A percentile compares a stretch with the other conserved stretches of the same genome.
Evolutionary conservation across 805 yeast species (phyloP).

Genomic region (Candida arabinofermentans): DNA sequence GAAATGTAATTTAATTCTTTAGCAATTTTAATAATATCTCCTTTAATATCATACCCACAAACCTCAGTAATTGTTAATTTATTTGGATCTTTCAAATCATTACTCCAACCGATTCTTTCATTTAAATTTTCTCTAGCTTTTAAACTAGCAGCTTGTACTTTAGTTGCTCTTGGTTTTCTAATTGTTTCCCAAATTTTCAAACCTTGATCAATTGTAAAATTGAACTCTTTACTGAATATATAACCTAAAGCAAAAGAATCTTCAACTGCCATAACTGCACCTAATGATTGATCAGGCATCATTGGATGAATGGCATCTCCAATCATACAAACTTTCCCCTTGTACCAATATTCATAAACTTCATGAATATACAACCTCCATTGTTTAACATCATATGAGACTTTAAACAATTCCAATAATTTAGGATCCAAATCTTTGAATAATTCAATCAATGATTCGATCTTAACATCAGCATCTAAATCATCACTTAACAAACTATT

Average conservation of each 20-base stretch:
- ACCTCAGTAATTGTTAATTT: constrained; percentile 31
- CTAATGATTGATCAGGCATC: constrained; percentile 23
- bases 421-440: constrained; percentile 21
- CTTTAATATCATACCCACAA: constrained; percentile 30
- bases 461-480: constrained; percentile 23
- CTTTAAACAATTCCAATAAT: constrained; percentile 21
- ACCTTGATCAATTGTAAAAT: constrained; percentile 21
- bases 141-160: constrained; percentile 30
- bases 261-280: constrained; percentile 18
- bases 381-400: constrained; percentile 27
- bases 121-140: constrained; percentile 31
- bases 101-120: constrained; percentile 31
- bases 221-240: constrained; percentile 26
- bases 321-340: constrained; percentile 28
- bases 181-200: constrained; percentile 25
- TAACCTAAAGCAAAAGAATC: constrained; percentile 25
- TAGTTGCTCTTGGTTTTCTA: constrained; percentile 29
- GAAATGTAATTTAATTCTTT: neutral
- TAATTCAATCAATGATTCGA: constrained; percentile 16
- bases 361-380: constrained; percentile 27
- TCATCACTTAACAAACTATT: constrained; percentile 16
- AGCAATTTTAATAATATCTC: constrained; percentile 20
- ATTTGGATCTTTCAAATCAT: constrained; percentile 14
- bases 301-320: constrained; percentile 37
- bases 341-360: constrained; percentile 22